Conservation (phyloP, 2,329 filamentous ascomycete species). For the Pseudogymnoascus sp. region DNA sequence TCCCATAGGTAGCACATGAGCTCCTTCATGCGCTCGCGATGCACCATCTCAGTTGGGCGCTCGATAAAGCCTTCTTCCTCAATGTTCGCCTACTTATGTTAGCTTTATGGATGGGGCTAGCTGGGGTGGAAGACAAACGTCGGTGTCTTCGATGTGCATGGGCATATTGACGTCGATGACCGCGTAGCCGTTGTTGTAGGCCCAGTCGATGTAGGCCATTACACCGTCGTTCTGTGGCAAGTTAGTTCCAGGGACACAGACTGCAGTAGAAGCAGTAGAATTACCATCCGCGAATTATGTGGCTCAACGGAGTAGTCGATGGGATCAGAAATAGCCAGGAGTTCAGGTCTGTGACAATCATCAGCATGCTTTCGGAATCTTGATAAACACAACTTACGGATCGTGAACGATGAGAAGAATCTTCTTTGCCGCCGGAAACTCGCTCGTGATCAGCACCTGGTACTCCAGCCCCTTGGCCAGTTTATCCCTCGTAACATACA, state of each 20-base stretch:
- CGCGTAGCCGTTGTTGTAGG: conserved; percentile 65
- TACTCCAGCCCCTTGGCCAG: conserved; percentile 75
- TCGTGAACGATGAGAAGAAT: conserved; percentile 87
- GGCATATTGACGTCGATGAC: conserved; percentile 92
- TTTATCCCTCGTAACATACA: conserved; percentile 69
- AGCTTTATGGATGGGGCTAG: neutral
- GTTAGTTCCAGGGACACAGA: neutral
- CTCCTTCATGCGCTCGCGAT: conserved; percentile 41
- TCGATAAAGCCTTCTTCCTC: conserved; percentile 27
- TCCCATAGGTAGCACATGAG: conserved; percentile 89
- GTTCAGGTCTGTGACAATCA: conserved; percentile 49
- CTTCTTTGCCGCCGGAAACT: conserved; percentile 57
- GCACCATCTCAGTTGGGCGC: conserved; percentile 18
- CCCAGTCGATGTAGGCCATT: conserved; percentile 79
- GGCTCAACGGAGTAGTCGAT: conserved; percentile 68
- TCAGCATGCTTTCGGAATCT: conserved; percentile 19
- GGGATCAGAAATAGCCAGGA: conserved; percentile 58
- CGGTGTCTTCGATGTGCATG: conserved; percentile 60
- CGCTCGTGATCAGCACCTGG: conserved; percentile 74
- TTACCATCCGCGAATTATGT: conserved; percentile 86
- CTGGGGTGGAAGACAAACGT: conserved; percentile 38
- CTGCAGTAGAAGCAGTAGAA: conserved; percentile 19
- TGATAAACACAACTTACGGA: conserved; percentile 49
- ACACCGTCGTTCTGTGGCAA: conserved; percentile 67
- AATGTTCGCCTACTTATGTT: neutral